phyloP scores from a whole-genome alignment of 1,284 basidiomycete species.

The Dichomitus squalens region DNA sequence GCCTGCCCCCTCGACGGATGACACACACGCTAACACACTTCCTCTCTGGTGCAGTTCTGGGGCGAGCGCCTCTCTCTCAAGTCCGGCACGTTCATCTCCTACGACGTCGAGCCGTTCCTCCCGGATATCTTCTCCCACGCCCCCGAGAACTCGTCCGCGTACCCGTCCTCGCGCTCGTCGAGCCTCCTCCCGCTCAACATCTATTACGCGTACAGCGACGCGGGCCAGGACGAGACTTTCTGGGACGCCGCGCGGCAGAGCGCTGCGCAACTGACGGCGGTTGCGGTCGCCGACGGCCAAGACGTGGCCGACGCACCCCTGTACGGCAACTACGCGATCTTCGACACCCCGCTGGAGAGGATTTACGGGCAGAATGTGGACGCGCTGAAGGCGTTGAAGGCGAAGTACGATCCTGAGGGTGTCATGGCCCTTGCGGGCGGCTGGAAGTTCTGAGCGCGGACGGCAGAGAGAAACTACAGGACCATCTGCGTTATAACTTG shows the following conservation, averaged over 20 bases:
- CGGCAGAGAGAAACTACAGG: too few relatives aligned
- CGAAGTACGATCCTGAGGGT: slow-evolving; percentile 47
- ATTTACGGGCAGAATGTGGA: slow-evolving; percentile 53
- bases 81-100: slow-evolving; percentile 40
- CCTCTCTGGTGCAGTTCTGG: slow-evolving; percentile 33
- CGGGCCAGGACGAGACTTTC: slow-evolving; percentile 40
- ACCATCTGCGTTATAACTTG: too few relatives aligned
- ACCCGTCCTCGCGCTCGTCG: slow-evolving; percentile 45
- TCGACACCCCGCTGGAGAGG: slow-evolving; percentile 43
- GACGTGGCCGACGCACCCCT: slow-evolving; percentile 39
- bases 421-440: slow-evolving; percentile 64
- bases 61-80: slow-evolving; percentile 24
- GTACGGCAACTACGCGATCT: slow-evolving; percentile 58
- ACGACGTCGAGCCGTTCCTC: slow-evolving; percentile 60
- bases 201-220: slow-evolving; percentile 45
- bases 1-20: neutral
- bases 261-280: slow-evolving; percentile 38
- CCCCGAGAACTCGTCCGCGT: slow-evolving; percentile 41
- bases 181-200: slow-evolving; percentile 50
- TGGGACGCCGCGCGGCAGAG: slow-evolving; percentile 41
- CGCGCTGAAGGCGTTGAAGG: slow-evolving; percentile 42
- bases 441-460: slow-evolving; percentile 37
- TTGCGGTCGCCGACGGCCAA: slow-evolving; percentile 47
- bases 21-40: neutral
- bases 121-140: slow-evolving; percentile 44